phyloP scores from a whole-genome alignment of 1,139 yeast genomes.

The Yamadazyma aaseri region DNA sequence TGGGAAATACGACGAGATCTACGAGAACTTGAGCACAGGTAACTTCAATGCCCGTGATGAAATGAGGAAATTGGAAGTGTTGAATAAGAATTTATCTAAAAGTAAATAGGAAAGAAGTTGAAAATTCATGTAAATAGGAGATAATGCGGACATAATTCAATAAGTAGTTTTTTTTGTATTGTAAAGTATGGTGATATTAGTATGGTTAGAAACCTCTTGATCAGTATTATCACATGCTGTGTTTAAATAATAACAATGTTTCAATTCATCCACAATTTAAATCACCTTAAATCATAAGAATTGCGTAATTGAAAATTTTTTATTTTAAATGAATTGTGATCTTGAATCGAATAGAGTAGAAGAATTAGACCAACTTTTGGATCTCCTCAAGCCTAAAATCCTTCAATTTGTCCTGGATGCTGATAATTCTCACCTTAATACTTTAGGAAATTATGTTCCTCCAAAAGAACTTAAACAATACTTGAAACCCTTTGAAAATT shows the following conservation, averaged over 20 bases:
- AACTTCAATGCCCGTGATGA: constrained; percentile 81
- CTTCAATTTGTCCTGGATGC: constrained; percentile 35
- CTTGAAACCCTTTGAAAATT: constrained; percentile 16
- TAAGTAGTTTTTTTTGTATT: too few species aligned
- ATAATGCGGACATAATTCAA: too few species aligned
- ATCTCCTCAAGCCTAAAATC: constrained; percentile 35
- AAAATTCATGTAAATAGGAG: constrained; percentile 1
- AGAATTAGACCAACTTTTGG: constrained; percentile 37
- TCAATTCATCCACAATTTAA: too few species aligned
- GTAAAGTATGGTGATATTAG: too few species aligned
- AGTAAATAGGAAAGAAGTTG: too few species aligned
- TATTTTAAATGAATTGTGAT: constrained; percentile 1
- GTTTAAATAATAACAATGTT: too few species aligned
- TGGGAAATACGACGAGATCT: constrained; percentile 87
- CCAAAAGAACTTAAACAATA: constrained; percentile 32
- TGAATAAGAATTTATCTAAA: constrained; percentile 45
- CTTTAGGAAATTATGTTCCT: constrained; percentile 40
- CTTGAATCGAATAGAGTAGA: constrained; percentile 38
- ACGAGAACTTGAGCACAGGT: constrained; percentile 74
- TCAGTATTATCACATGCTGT: too few species aligned
- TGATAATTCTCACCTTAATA: constrained; percentile 25
- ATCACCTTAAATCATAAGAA: not conserved
- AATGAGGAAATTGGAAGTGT: constrained; percentile 60
- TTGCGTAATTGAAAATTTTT: constrained; percentile 1
- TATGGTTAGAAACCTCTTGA: too few species aligned